These are phyloP conservation scores for Dendrobium nobile DNA, from an alignment of 106 monocot genomes.

Conservation along the genomic window DNA sequence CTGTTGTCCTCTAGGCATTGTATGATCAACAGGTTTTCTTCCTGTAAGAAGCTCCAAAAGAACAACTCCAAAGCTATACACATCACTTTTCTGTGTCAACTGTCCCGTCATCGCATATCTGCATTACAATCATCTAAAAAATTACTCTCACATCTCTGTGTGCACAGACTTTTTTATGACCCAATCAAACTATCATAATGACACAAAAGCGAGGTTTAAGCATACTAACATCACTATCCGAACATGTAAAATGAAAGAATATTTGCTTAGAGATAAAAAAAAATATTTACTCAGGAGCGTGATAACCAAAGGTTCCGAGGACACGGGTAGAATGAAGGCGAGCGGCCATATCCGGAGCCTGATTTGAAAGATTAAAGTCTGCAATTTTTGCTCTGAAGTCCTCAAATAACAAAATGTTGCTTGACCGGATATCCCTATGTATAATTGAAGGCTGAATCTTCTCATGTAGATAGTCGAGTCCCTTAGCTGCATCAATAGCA, in stretches of 20 bases:
- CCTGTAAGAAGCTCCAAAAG: slow-evolving; percentile 90
- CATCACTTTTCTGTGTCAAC: slow-evolving; percentile 86
- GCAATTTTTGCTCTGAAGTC: slow-evolving; percentile 90
- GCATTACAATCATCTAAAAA: not conserved
- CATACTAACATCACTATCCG: not conserved
- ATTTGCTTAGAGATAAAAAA: not conserved
- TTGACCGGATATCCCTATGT: slow-evolving; percentile 86
- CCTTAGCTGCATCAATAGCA: slow-evolving; percentile 90
- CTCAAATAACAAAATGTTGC: slow-evolving; percentile 89
- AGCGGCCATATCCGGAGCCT: slow-evolving; percentile 93
- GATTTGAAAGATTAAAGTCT: slow-evolving; percentile 92
- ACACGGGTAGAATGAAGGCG: slow-evolving; percentile 96
- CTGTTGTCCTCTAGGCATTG: slow-evolving; percentile 93
- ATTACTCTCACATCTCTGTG: not conserved
- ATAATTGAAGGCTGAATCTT: slow-evolving; percentile 80
- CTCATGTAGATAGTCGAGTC: slow-evolving; percentile 91
- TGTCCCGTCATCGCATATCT: slow-evolving; percentile 97
- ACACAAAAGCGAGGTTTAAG: not conserved
- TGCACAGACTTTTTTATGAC: not conserved
- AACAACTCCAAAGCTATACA: slow-evolving; percentile 93
- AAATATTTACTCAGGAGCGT: slow-evolving; percentile 78
- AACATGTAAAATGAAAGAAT: not conserved
- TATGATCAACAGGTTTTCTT: slow-evolving; percentile 89
- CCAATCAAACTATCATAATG: no score
- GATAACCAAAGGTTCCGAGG: slow-evolving; percentile 91